Base-by-base conservation (phyloP, 768 basidiomycete species). In the Lepiota subincarnata region DNA sequence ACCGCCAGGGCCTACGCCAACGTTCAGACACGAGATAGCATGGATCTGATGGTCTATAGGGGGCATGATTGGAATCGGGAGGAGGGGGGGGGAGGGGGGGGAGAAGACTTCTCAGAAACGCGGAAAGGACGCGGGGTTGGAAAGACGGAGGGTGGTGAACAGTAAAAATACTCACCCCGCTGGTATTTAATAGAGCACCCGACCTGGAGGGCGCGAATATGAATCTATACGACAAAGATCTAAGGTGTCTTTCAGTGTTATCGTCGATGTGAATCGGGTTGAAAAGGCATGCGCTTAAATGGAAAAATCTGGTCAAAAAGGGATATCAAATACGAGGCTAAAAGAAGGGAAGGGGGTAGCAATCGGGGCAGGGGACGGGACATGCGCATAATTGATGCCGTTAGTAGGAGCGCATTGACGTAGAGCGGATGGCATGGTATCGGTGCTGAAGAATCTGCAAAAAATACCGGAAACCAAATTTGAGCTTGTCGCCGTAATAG, bases 1-100 rank as follows among this genome's bases (percentile, higher is more conserved):
- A 6, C 89, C 89, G 2, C 89, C 88, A 14, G 86, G 84, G 24
- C 88, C 88, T 35, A 87, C 84, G 11, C 89, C 89, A n/a, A 90
- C 84, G 57, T 82, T 83, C 47, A 75, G 72, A 58, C 83, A 88
- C 13, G 86, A 80, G 39, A 90, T 65, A 6, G 83, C 77, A 39
- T 86, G 65, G 57, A 83, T 74, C 51, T 54, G 45, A 31, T 77
- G 76, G 39, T 69, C 83, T 19, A 64, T 60, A 38, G 70, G 69
- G 54, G 70, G 59, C 49, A 73, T 65, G 69, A 74, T 74, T 20
- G 56, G 56, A 60, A 64, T 4, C 7, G 49, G 47, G n/a, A n/a
- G n/a, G n/a, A n/a, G n/a, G n/a, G n/a, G 31, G 53, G 45, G 48
- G 35, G 55, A 44, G 55, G 55, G 31, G 53, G 45, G 48, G 35